phyloP scores from a whole-genome alignment of 2,329 filamentous ascomycete genomes.

The Ophiostoma australiae region DNA sequence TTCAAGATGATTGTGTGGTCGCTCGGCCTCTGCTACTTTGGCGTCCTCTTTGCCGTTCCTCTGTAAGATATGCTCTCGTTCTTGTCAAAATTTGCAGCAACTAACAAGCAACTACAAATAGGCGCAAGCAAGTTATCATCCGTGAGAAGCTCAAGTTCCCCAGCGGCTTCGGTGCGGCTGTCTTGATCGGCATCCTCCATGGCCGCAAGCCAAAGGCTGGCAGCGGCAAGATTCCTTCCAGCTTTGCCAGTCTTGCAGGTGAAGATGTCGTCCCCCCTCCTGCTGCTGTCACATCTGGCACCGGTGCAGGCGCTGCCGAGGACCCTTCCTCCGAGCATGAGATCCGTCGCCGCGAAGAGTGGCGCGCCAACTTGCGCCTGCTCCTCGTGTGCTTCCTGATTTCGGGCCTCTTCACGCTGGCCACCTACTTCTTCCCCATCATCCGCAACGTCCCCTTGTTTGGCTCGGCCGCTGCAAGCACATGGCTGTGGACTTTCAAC shows the following conservation, averaged over 20 bases:
- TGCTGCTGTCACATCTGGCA: neutral
- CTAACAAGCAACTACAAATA: neutral
- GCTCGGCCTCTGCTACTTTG: conserved; percentile 90
- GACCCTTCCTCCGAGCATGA: conserved; percentile 26
- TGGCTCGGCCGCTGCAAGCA: conserved; percentile 64
- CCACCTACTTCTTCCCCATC: conserved; percentile 84
- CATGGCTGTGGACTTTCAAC: conserved; percentile 94
- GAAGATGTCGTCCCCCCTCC: conserved; percentile 13
- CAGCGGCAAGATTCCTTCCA: conserved; percentile 25
- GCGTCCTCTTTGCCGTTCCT: conserved; percentile 92
- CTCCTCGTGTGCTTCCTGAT: conserved; percentile 53
- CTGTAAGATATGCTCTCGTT: conserved; percentile 40
- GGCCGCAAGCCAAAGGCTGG: conserved; percentile 39
- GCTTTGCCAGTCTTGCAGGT: conserved; percentile 32
- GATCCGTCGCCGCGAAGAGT: conserved; percentile 37
- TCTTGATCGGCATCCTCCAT: conserved; percentile 88
- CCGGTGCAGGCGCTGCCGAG: conserved; percentile 24
- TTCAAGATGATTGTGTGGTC: conserved; percentile 85
- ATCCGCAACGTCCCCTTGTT: conserved; percentile 84
- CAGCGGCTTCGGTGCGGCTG: conserved; percentile 88
- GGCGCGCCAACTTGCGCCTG: conserved; percentile 48
- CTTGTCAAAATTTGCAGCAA: neutral
- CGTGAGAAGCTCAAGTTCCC: conserved; percentile 89
- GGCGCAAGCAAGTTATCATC: conserved; percentile 73
- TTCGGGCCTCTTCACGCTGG: conserved; percentile 66